Conservation (phyloP, 78 protist species). For the Dictyostelium citrinum region DNA sequence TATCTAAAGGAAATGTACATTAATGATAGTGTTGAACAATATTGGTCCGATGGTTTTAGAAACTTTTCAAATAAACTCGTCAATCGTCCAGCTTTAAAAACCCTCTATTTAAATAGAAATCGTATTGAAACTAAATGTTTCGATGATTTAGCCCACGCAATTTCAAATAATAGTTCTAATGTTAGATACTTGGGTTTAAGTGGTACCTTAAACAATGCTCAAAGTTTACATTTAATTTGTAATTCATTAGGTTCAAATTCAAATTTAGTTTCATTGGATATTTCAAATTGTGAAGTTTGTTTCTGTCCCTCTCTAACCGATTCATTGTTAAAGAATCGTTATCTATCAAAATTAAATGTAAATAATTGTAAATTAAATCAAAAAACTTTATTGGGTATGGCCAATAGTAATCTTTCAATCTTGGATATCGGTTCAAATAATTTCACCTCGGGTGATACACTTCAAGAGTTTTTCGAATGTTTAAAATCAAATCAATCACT, state of each 20-base stretch:
- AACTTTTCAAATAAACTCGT: neutral
- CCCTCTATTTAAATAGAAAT: neutral
- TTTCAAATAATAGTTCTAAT: neutral
- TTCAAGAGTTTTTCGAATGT: neutral
- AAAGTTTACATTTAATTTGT: constrained; percentile 4
- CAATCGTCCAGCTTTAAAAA: neutral
- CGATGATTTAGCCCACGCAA: neutral
- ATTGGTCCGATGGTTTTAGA: neutral
- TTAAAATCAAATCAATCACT: neutral
- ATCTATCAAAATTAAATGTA: neutral
- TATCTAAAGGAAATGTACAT: neutral
- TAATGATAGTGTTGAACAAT: neutral
- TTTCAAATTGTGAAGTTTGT: constrained; percentile 20
- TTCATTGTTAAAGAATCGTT: neutral
- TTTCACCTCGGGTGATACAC: neutral
- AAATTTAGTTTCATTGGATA: constrained; percentile 4
- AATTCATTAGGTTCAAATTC: neutral
- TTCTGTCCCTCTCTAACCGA: neutral
- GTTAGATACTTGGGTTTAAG: neutral
- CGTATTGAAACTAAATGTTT: constrained; percentile 2
- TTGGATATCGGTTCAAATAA: neutral
- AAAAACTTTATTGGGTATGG: neutral
- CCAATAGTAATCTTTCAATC: neutral
- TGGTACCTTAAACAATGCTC: neutral
- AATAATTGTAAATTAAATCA: neutral